Evolutionary conservation across 805 yeast species (phyloP), one percentile per base, ranked within the genome.

Genomic region (Metschnikowia lochheadii): DNA sequence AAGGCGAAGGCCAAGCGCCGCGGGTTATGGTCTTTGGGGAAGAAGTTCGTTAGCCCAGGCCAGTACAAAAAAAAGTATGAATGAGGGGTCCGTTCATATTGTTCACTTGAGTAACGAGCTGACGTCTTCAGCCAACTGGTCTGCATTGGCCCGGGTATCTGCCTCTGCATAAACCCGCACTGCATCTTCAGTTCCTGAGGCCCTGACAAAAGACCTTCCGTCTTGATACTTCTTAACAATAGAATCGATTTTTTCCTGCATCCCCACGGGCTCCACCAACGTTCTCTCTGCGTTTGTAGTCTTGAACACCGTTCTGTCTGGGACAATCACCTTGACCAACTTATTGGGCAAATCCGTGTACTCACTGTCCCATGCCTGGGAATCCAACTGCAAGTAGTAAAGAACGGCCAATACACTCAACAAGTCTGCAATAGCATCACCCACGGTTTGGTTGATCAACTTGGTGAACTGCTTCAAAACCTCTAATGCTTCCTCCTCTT

Each of bases 171-270:
- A 94, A 6, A 94, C 89, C 59, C 99, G 81, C 1, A 94, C 97
- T 0, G 97, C 98, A 66, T 94, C 95, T 66, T 94, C 99, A 1
- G 99, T 94, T 13, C 99, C 99, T 53, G 96, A 86, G 8, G 99
- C 98, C 59, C 99, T 81, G 2, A 92, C 98, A 68, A 94, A 94
- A 2, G 96, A 84, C 62, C 99, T 80, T 1, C 92, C 97, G 15
- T 68, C 62, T 0, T 70, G 58, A 55, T 75, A 83, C 57, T 79
- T 69, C 8, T 69, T 62, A 17, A 92, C 92, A 29, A 79, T 63
- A 3, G 60, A 73, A 63, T 94, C 94, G 49, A 94, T 89, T 54
- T 79, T 67, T 1, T 54, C 72, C 69, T 94, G 99, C 52, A 94
- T 67, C 0, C 92, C 96, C 2, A 53, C 69, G 3, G 99, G 99